Evolutionary conservation across 129 eudicot species (phyloP), one percentile per base, ranked within the genome.

Genomic region (Heracleum sosnowskyi): DNA sequence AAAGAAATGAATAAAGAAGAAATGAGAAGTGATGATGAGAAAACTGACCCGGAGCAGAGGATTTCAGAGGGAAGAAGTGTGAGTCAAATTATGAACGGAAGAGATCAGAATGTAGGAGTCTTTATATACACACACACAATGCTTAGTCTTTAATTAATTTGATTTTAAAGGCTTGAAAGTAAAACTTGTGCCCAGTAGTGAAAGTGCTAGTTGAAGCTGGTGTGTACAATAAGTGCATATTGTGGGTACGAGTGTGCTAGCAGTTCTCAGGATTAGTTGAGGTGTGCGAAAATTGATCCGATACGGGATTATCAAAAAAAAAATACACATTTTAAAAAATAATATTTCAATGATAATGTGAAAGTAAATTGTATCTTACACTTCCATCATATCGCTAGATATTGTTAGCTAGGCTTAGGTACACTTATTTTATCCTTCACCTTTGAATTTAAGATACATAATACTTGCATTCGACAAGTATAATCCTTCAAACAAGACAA

Each of bases 41-140:
- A 68, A 69, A 36, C 74, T 35, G 26, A 69, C 74, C 74, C 18
- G 74, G 74, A 7, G 18, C 40, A 64, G 36, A 64, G 36, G 22
- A 64, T 28, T 31, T 29, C 45, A 69, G 45, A 69, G 11, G 13
- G 74, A 5, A 20, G 8, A 35, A 31, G 73, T 68, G n/a, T 34
- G n/a, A 33, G 42, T 20, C 24, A 20, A 15, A 1, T 20, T 1
- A 69, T 69, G 40, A 69, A 35, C 22, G 4, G 13, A 33, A 18
- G 6, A 69, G 74, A 69, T 69, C 36, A 33, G 74, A 35, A 69
- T 33, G 45, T 36, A 69, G 36, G 70, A 29, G 34, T 28, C 18
- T 63, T 29, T 63, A 63, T 63, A 53, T 53, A 66, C 78, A 81
- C 91, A 84, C 75, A 86, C 90, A 88, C 88, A 78, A 17, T 81